Evolutionary conservation across 2,329 filamentous ascomycete species (phyloP), one percentile per base, ranked within the genome.

Genomic region (Fusarium protoensiforme): DNA sequence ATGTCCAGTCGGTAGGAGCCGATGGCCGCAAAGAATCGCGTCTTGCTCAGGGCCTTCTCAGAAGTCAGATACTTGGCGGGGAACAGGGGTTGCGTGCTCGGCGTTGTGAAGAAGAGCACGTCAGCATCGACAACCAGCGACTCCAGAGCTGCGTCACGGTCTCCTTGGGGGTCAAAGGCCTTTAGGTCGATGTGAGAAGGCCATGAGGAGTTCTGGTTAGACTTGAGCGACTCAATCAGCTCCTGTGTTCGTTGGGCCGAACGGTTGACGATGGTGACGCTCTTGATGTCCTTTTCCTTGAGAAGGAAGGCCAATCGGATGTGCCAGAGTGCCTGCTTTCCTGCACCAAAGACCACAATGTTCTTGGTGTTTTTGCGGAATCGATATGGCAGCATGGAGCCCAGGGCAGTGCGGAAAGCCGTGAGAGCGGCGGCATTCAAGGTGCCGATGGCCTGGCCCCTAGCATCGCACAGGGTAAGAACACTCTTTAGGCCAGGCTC

Each of bases 291-390:
- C 29, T 70, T 63, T 16, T 73, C 78, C 5, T 79, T 73, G 0
- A 93, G 83, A 8, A 92, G 81, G 7, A 93, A 81, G 0, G 92
- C 90, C 9, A 94, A 85, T 1, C 91, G 87, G 16, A 92, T 88
- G 75, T 93, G 92, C 92, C 92, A 94, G 77, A 92, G 90, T 1
- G 92, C 92, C 81, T 93, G 92, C 73, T 89, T 90, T 22, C 92
- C 92, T 0, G 91, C 91, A 2, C 92, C 92, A 75, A 94, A 94
- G 18, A 94, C 88, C 5, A 90, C 87, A 4, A 93, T 78, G 24
- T 89, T 90, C 20, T 77, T 67, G 0, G 78, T 79, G 24, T 65
- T 66, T 57, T 64, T 60, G 4, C 77, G 72, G 29, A 73, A 78
- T 11, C 75, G 80, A 78, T 90, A 89, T 20, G 92, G 85, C 74